A percentile compares a stretch with the other conserved stretches of the same genome.
phyloP scores from a whole-genome alignment of 2,329 filamentous ascomycete species.

The Davidsoniella neocaledoniae region DNA sequence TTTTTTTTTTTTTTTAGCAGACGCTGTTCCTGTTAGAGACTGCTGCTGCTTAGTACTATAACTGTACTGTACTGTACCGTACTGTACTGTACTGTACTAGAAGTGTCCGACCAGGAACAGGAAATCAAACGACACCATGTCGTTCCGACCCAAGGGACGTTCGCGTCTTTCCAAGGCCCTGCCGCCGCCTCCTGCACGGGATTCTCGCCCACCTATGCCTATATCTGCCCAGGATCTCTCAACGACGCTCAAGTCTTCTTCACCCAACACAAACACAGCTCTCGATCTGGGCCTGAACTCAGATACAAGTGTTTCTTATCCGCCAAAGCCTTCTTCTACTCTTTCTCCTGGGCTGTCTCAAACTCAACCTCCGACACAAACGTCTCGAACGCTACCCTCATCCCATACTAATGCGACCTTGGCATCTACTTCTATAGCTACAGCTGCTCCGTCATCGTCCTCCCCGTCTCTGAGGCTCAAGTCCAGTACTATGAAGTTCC shows the following conservation, averaged over 20 bases:
- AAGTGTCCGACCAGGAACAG: no score
- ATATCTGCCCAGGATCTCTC: constrained; percentile 11
- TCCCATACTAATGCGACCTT: constrained; percentile 2
- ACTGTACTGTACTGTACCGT: no score
- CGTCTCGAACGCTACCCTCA: constrained; percentile 1
- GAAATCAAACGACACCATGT: constrained; percentile 4
- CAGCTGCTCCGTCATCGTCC: constrained; percentile 4
- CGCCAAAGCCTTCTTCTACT: neutral
- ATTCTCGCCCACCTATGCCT: no score
- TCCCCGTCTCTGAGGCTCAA: neutral
- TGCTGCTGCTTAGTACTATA: no score
- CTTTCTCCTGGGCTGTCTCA: constrained; percentile 5
- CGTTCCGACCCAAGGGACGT: constrained; percentile 19
- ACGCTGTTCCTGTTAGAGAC: no score
- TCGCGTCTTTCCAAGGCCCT: constrained; percentile 44
- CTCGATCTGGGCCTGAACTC: neutral
- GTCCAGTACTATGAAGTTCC: constrained; percentile 11
- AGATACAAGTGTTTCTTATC: neutral
- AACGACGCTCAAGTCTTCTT: neutral
- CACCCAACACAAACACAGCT: neutral
- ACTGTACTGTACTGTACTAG: no score
- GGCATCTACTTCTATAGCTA: neutral
- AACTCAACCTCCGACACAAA: constrained; percentile 4
- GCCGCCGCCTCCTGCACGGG: constrained; percentile 28
- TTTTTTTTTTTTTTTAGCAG: no score